Evolutionary conservation across 2,329 filamentous ascomycete species (phyloP), one percentile per base, ranked within the genome.

Genomic region (Chaetomiaceae sp.): DNA sequence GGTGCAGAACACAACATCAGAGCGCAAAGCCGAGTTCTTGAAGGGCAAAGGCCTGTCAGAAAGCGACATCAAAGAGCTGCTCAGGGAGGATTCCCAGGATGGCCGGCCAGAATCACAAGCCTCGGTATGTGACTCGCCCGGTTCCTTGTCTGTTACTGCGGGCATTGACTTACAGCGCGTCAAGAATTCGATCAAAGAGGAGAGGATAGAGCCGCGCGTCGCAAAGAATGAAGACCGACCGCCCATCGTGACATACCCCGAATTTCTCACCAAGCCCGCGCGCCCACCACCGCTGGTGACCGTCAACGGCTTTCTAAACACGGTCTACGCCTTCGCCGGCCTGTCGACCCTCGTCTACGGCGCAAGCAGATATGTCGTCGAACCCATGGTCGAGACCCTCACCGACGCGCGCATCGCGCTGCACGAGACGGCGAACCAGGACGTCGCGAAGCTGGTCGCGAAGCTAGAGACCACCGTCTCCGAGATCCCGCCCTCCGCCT

Each of bases 21-120:
- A 87, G 46, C 83, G 81, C 65, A 95, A 95, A 68, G 71, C 77
- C 17, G 76, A 78, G 7, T 95, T 95, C 56, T 69, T 96, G 1
- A 75, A 82, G 59, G 79, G 78, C 41, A 96, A 96, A 63, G 87
- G 87, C 3, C 69, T 95, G 7, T 68, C 68, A 3, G 68, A 76
- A 4, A 71, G 75, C 26, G 81, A 91, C 51, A 87, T 95, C 50
- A 70, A 86, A 55, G 69, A 71, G 40, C 70, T 95, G 7, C 67
- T 95, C 3, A 59, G 65, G 20, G 59, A 61, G 29, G 53, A 52
- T 14, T 35, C 39, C 12, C 37, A 49, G 9, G 52, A 47, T 43
- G 46, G 35, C 24, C 38, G 42, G 42, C 34, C 15, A n/a, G 48
- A 45, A 19, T 24, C 47, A 29, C 48, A 41, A 22, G 12, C 20